Evolutionary conservation across 2,329 filamentous ascomycete species (phyloP).

Genomic region (Colletotrichum paranaense): DNA sequence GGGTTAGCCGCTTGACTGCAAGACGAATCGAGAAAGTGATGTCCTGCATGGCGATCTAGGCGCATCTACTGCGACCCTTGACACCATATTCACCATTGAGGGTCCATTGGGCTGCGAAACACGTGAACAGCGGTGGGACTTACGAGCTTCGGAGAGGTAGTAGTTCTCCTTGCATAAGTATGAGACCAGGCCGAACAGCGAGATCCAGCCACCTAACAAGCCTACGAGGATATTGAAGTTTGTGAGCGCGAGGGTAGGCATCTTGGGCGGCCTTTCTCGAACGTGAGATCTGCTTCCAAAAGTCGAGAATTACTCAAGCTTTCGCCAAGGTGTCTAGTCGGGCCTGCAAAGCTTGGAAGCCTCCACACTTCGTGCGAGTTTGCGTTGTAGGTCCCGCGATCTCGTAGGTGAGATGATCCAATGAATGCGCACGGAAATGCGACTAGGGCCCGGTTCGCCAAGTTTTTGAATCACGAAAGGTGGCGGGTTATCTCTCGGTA

Average conservation of each 20-base stretch:
- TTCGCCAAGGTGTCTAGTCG: slow-evolving; percentile 26
- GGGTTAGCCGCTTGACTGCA: slow-evolving; percentile 12
- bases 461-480: background rate
- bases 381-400: slow-evolving; percentile 11
- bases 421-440: background rate
- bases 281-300: background rate
- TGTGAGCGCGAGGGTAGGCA: slow-evolving; percentile 51
- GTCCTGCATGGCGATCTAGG: background rate
- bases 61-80: background rate
- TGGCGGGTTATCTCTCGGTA: background rate
- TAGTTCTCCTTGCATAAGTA: slow-evolving; percentile 90
- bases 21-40: background rate
- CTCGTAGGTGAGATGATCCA: slow-evolving; percentile 8
- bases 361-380: background rate
- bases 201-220: slow-evolving; percentile 86
- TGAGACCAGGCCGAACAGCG: slow-evolving; percentile 89
- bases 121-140: slow-evolving; percentile 49
- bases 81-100: background rate
- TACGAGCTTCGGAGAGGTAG: slow-evolving; percentile 90
- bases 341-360: background rate
- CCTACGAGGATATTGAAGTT: slow-evolving; percentile 85
- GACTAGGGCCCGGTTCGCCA: background rate
- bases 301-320: slow-evolving; percentile 24
- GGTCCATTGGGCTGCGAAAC: too few relatives aligned
- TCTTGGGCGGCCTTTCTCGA: slow-evolving; percentile 40